These are phyloP conservation scores for Yamadazyma dendronema DNA, from an alignment of 1,139 yeast genomes.

Conservation along the genomic window DNA sequence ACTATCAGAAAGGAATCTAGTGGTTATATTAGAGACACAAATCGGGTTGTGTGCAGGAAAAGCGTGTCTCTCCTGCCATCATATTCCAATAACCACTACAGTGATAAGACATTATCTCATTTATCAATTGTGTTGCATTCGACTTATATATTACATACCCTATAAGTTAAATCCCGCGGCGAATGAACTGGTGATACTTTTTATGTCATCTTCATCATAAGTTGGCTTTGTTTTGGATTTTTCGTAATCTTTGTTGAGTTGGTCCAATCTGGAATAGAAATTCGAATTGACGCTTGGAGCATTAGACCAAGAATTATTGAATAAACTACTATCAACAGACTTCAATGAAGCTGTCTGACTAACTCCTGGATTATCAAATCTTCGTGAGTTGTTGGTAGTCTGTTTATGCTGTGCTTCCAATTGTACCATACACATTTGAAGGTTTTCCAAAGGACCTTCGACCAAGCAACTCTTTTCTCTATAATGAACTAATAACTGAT, in stretches of 20 bases:
- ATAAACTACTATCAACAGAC: not conserved
- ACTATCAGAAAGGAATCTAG: not conserved
- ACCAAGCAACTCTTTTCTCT: slow-evolving; percentile 86
- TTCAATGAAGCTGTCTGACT: slow-evolving; percentile 3
- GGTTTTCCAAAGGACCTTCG: slow-evolving; percentile 84
- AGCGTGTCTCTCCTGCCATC: too few relatives aligned
- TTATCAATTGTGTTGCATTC: not conserved
- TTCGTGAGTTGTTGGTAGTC: not conserved
- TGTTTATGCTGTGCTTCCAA: slow-evolving; percentile 21
- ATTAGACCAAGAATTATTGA: not conserved
- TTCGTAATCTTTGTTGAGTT: slow-evolving; percentile 22
- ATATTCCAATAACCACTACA: not conserved
- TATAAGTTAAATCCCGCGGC: slow-evolving; percentile 34
- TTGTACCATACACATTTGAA: slow-evolving; percentile 72
- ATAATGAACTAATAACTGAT: slow-evolving; percentile 70
- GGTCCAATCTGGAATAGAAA: slow-evolving; percentile 41
- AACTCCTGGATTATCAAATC: not conserved
- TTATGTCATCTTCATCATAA: slow-evolving; percentile 46
- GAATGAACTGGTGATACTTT: slow-evolving; percentile 46
- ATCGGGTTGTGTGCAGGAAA: not conserved
- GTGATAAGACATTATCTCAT: too few relatives aligned
- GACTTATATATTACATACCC: not conserved
- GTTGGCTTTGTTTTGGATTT: slow-evolving; percentile 21
- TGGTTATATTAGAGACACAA: not conserved
- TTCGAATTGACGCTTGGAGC: slow-evolving; percentile 31